Evolutionary conservation across 805 yeast species (phyloP).

Genomic region (Metschnikowia reukaufii): DNA sequence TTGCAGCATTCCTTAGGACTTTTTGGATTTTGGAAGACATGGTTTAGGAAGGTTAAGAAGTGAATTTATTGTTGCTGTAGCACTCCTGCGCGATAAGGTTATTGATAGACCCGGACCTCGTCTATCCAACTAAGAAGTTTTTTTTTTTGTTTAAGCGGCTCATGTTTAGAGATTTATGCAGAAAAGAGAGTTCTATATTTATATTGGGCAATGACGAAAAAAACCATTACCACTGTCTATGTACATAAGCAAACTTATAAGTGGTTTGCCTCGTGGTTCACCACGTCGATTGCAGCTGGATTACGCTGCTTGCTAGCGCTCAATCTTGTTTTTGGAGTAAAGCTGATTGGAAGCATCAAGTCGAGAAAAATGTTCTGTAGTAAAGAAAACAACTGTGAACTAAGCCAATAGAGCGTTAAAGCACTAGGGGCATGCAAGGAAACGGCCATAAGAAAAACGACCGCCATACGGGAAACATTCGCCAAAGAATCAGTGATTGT

Average conservation of each 20-base stretch:
- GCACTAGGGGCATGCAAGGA: constrained; percentile 86
- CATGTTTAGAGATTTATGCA: too few species aligned
- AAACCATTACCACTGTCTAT: background rate
- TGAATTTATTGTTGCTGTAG: background rate
- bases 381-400: constrained; percentile 77
- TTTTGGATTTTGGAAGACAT: constrained; percentile 1
- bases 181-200: background rate
- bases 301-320: constrained; percentile 19
- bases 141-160: too few species aligned
- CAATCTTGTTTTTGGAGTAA: constrained; percentile 44
- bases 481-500: constrained; percentile 64
- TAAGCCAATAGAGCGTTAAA: constrained; percentile 83
- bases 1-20: constrained; percentile 8
- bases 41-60: background rate
- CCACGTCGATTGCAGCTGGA: constrained; percentile 16
- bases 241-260: constrained; percentile 1
- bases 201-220: background rate
- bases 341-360: constrained; percentile 56
- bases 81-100: background rate
- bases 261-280: constrained; percentile 5
- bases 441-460: constrained; percentile 78
- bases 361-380: constrained; percentile 75
- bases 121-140: too few species aligned
- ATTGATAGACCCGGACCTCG: background rate
- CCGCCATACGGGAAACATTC: constrained; percentile 70